These are phyloP conservation scores for Debaryomyces maramus DNA, from an alignment of 805 yeast genomes.

Conservation along the genomic window DNA sequence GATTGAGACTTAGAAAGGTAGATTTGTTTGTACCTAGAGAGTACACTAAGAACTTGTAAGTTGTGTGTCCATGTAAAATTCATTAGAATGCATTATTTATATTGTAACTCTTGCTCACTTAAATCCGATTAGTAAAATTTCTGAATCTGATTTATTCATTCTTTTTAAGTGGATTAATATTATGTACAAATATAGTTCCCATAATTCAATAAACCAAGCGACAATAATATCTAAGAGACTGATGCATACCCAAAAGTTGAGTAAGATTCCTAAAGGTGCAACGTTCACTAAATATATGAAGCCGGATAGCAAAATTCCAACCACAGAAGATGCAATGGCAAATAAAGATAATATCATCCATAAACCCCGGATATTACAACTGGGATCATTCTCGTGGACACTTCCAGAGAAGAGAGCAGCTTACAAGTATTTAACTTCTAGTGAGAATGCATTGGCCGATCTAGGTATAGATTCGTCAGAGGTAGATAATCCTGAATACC, in stretches of 20 bases:
- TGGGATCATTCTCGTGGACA: conserved; percentile 74
- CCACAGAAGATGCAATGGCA: conserved; percentile 24
- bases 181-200: neutral
- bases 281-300: conserved; percentile 25
- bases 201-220: neutral
- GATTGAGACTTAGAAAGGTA: too few relatives aligned
- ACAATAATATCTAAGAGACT: neutral
- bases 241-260: conserved; percentile 14
- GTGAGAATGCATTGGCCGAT: conserved; percentile 60
- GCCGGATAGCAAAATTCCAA: conserved; percentile 32
- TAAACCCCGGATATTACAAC: conserved; percentile 39
- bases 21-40: too few relatives aligned
- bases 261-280: conserved; percentile 30
- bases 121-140: neutral
- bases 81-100: too few relatives aligned
- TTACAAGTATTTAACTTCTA: conserved; percentile 55
- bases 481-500: conserved; percentile 44
- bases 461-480: conserved; percentile 52
- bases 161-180: neutral
- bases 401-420: conserved; percentile 61
- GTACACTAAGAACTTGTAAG: too few relatives aligned
- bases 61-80: too few relatives aligned
- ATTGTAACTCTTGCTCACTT: neutral
- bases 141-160: neutral
- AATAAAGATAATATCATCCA: conserved; percentile 32